phyloP scores from a whole-genome alignment of 2,329 filamentous ascomycete species.

The Beauveria scarabaeidicola region DNA sequence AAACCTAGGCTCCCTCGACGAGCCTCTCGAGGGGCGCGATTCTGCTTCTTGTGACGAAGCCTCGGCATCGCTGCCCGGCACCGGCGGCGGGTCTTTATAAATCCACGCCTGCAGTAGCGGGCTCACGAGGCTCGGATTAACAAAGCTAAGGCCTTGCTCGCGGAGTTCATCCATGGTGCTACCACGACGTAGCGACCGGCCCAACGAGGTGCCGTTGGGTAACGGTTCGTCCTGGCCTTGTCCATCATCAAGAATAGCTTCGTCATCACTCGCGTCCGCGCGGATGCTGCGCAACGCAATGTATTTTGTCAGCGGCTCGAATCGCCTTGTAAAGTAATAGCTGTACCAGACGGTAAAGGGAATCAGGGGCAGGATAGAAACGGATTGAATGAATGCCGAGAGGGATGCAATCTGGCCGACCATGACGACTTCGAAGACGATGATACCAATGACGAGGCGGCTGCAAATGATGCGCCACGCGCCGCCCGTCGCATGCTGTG shows the following conservation, averaged over 20 bases:
- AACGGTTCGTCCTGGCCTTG: conserved; percentile 7
- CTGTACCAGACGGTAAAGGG: conserved; percentile 81
- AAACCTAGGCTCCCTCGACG: conserved; percentile 14
- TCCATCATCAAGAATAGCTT: conserved; percentile 28
- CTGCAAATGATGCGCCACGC: conserved; percentile 97
- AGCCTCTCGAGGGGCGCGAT: conserved; percentile 13
- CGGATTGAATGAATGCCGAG: conserved; percentile 62
- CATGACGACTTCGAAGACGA: conserved; percentile 88
- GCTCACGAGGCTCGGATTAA: conserved; percentile 65
- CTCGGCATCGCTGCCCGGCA: conserved; percentile 15
- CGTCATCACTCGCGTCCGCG: conserved; percentile 31
- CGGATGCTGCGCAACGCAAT: conserved; percentile 85
- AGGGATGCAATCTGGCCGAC: conserved; percentile 74
- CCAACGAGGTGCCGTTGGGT: conserved; percentile 15
- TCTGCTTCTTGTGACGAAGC: conserved; percentile 16
- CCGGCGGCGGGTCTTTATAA: conserved; percentile 45
- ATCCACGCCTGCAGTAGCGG: conserved; percentile 68
- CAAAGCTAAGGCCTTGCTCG: conserved; percentile 61
- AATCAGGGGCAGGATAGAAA: conserved; percentile 67
- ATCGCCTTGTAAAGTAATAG: conserved; percentile 71
- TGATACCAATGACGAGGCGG: conserved; percentile 73
- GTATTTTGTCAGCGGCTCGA: conserved; percentile 82
- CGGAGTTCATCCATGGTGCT: conserved; percentile 65
- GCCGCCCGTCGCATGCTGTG: conserved; percentile 83
- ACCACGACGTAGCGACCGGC: conserved; percentile 39